Percentiles rank a stretch among this genome's conserved stretches.
These are phyloP conservation scores for Phaeosphaeria sp. DNA, from an alignment of 2,329 filamentous ascomycete genomes.

Conservation along the genomic window DNA sequence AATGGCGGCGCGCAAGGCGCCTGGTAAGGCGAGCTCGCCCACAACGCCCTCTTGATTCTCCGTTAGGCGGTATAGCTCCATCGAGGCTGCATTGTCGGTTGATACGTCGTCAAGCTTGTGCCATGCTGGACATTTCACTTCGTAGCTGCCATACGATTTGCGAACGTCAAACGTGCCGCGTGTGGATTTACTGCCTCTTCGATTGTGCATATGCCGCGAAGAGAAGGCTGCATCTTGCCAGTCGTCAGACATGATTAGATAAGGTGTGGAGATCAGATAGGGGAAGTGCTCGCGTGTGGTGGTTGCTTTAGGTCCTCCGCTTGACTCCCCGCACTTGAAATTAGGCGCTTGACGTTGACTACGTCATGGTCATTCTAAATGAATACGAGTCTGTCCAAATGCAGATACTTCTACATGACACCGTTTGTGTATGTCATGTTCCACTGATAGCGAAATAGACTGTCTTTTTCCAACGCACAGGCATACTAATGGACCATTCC, in stretches of 20 bases:
- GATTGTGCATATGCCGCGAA: constrained; percentile 35
- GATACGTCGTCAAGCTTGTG: constrained; percentile 10
- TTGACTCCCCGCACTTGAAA: not conserved
- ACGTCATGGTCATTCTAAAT: constrained; percentile 12
- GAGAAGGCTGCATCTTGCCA: constrained; percentile 33
- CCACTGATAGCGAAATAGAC: too few species aligned
- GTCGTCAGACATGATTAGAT: constrained; percentile 21
- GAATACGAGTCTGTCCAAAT: not conserved
- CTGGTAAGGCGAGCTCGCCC: constrained; percentile 23
- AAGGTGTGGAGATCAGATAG: not conserved
- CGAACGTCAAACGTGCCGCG: constrained; percentile 26
- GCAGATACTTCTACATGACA: too few species aligned
- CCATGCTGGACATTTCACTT: constrained; percentile 29
- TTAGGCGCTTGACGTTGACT: constrained; percentile 10
- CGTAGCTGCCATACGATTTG: constrained; percentile 32
- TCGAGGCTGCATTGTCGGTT: constrained; percentile 9
- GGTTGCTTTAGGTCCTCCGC: not conserved
- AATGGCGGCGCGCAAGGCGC: constrained; percentile 17
- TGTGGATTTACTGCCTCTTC: constrained; percentile 16
- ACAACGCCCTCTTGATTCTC: constrained; percentile 27
- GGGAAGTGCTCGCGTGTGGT: not conserved
- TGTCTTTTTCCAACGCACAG: too few species aligned
- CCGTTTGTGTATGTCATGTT: too few species aligned
- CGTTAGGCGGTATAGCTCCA: constrained; percentile 29
- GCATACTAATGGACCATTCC: too few species aligned